These are phyloP conservation scores for Pythium insidiosum DNA, from an alignment of 352 stramenopile species.

Conservation along the genomic window DNA sequence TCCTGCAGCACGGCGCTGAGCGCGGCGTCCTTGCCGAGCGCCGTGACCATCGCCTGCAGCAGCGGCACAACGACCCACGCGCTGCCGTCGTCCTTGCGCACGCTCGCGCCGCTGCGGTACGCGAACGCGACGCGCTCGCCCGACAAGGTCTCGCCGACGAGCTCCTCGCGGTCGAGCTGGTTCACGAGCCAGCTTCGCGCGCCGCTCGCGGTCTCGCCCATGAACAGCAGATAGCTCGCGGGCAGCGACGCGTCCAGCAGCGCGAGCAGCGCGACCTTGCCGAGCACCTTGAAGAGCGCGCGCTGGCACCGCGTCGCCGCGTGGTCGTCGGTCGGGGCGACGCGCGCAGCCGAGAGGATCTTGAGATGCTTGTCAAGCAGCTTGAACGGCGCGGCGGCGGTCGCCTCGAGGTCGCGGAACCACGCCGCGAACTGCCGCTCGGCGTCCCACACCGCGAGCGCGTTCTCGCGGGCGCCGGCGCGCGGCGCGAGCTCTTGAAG, in stretches of 20 bases:
- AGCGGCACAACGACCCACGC: constrained; percentile 27
- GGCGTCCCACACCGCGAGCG: constrained; percentile 23
- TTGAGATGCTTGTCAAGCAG: constrained; percentile 18
- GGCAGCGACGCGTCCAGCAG: constrained; percentile 25
- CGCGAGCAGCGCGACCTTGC: constrained; percentile 26
- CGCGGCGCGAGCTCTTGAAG: constrained; percentile 14
- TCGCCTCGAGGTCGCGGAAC: constrained; percentile 20
- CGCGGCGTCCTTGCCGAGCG: constrained; percentile 14
- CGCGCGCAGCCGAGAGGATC: constrained; percentile 6
- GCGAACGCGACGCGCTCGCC: constrained; percentile 21
- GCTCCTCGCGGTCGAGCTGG: constrained; percentile 19
- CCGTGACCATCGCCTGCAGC: constrained; percentile 21
- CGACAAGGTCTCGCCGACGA: constrained; percentile 25
- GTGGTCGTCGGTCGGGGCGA: constrained; percentile 14
- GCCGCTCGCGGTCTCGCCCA: constrained; percentile 22
- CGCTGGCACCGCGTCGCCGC: constrained; percentile 25
- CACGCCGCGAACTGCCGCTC: constrained; percentile 20
- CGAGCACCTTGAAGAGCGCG: constrained; percentile 34
- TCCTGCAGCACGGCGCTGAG: constrained; percentile 14
- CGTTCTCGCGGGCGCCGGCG: not conserved
- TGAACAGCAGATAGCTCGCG: constrained; percentile 39
- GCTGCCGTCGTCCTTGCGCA: constrained; percentile 33
- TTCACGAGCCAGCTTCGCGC: constrained; percentile 28
- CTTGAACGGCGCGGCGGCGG: constrained; percentile 14
- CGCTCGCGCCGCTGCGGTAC: constrained; percentile 25